phyloP scores from a whole-genome alignment of 2,329 filamentous ascomycete genomes.

The Penicillium sp. region DNA sequence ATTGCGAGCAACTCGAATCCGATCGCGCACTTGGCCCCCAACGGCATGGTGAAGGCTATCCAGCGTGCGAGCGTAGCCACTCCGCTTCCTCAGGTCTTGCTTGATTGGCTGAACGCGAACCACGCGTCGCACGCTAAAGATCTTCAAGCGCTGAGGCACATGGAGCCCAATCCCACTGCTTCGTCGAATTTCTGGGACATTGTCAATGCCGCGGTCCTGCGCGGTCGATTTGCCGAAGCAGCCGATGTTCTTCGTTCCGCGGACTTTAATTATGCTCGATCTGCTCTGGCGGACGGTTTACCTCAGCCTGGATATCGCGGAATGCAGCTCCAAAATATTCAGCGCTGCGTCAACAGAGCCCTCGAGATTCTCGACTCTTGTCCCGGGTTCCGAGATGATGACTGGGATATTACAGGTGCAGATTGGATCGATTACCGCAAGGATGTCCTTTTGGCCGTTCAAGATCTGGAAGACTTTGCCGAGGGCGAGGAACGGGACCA shows the following conservation, averaged over 20 bases:
- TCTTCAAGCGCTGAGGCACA: constrained; percentile 56
- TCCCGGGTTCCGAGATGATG: constrained; percentile 55
- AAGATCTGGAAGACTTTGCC: constrained; percentile 69
- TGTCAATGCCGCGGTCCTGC: constrained; percentile 66
- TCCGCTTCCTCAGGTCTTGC: constrained; percentile 67
- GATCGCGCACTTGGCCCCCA: constrained; percentile 21
- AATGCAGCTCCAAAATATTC: constrained; percentile 69
- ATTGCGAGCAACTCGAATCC: constrained; percentile 19
- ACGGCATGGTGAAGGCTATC: constrained; percentile 26
- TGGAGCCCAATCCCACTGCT: constrained; percentile 66
- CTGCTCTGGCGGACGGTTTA: constrained; percentile 55
- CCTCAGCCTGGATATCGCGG: constrained; percentile 65
- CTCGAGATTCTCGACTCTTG: constrained; percentile 66
- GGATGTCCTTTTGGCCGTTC: constrained; percentile 61
- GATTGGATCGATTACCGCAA: constrained; percentile 83
- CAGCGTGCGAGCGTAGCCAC: constrained; percentile 23
- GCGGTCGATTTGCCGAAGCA: constrained; percentile 65
- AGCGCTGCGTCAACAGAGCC: constrained; percentile 63
- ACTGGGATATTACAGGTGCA: constrained; percentile 77
- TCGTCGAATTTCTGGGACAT: constrained; percentile 80
- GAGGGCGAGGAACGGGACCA: constrained; percentile 60
- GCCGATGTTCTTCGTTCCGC: constrained; percentile 65
- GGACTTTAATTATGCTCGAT: constrained; percentile 70
- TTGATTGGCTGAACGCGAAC: constrained; percentile 73
- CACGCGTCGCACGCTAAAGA: constrained; percentile 68